Evolutionary conservation across 495 filamentous ascomycete species (phyloP).

Genomic region (Bryoglossum gracile): DNA sequence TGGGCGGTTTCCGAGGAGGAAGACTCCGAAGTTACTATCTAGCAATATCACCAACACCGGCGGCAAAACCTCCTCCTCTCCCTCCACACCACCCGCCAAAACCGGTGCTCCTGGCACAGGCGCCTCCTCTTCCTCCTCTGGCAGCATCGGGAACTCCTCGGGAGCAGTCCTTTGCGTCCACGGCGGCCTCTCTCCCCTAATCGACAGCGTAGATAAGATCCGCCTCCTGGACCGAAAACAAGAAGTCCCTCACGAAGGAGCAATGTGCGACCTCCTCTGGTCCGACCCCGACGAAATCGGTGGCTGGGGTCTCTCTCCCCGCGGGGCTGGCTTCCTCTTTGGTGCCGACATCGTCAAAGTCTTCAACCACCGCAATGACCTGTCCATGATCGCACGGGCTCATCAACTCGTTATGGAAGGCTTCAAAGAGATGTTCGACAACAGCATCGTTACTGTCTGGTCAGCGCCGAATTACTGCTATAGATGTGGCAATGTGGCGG

Average conservation of each 20-base stretch:
- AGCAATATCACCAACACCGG: too few species aligned
- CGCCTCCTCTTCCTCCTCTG: conserved; percentile 58
- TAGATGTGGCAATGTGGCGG: conserved; percentile 93
- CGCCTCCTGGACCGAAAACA: conserved; percentile 92
- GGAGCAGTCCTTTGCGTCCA: conserved; percentile 94
- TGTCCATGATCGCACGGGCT: conserved; percentile 85
- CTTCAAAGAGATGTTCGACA: conserved; percentile 98
- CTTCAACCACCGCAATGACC: conserved; percentile 90
- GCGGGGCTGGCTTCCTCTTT: conserved; percentile 93
- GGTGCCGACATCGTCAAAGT: conserved; percentile 92
- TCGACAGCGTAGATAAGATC: conserved; percentile 95
- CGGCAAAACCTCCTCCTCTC: conserved; percentile 13
- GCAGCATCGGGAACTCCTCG: conserved; percentile 55
- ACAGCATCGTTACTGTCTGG: conserved; percentile 93
- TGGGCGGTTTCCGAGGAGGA: conserved; percentile 55
- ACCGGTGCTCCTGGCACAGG: conserved; percentile 73
- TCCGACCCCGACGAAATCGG: conserved; percentile 98
- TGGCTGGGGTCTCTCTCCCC: conserved; percentile 91
- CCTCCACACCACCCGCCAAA: conserved; percentile 35
- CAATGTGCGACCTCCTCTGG: conserved; percentile 98
- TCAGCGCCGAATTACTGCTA: conserved; percentile 98
- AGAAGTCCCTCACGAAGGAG: conserved; percentile 96
- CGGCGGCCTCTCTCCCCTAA: conserved; percentile 82
- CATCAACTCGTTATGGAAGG: conserved; percentile 99
- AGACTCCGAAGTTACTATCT: conserved; percentile 14